phyloP scores from a whole-genome alignment of 768 basidiomycete species.

The Kwoniella shandongensis region DNA sequence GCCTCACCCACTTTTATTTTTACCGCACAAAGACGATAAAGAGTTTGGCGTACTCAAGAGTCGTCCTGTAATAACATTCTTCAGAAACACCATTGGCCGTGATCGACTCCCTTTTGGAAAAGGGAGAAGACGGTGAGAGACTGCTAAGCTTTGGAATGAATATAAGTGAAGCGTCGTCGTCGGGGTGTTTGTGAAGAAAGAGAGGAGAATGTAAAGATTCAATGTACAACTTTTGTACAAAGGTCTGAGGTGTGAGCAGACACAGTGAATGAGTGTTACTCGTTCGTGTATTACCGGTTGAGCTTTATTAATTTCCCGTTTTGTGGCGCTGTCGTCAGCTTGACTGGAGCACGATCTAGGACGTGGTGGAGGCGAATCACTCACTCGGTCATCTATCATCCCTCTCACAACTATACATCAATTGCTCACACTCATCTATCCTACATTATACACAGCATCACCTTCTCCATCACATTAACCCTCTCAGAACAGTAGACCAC shows the following conservation, averaged over 20 bases:
- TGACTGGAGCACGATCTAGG: neutral
- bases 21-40: neutral
- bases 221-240: neutral
- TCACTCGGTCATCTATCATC: constrained; percentile 1
- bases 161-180: constrained; percentile 44
- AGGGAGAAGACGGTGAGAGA: constrained; percentile 40
- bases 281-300: neutral
- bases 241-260: neutral
- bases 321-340: neutral
- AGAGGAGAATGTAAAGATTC: constrained; percentile 2
- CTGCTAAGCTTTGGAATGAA: constrained; percentile 33
- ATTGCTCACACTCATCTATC: neutral
- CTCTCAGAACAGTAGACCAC: neutral
- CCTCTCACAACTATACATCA: neutral
- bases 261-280: neutral
- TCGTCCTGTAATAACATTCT: constrained; percentile 14
- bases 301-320: neutral
- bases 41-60: constrained; percentile 51
- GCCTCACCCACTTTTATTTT: constrained; percentile 33
- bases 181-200: constrained; percentile 18
- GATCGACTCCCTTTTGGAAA: constrained; percentile 1
- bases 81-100: constrained; percentile 16
- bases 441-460: neutral
- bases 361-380: neutral
- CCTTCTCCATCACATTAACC: neutral